Base-by-base conservation (phyloP, 805 yeast genomes). In the Suhomyces pyralidae region DNA sequence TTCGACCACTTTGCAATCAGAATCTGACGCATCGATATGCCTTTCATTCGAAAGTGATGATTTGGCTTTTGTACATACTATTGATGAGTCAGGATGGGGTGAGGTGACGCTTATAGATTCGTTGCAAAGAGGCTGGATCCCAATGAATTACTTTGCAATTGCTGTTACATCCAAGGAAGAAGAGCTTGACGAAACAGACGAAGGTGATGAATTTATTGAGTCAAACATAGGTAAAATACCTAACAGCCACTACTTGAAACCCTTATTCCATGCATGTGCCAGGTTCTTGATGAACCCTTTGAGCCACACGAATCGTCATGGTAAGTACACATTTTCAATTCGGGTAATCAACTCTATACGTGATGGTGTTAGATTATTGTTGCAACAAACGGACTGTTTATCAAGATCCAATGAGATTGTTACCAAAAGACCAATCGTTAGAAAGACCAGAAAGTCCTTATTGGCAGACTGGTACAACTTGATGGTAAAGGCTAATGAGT, bases 81-180 rank as follows among this genome's bases (percentile, higher is more conserved):
- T 87, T 20, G 94, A 88, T 65, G 85, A 85, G 51, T 84, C 90
- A 19, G 96, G 94, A 0, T 88, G 96, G 96, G 93, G 92, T 54
- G 96, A 88, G 65, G 94, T 88, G 2, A 88, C 92, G 0, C 62
- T 87, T 38, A 68, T 88, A 7, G 84, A 82, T 51, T 74, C 84
- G 12, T 71, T 84, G 49, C 78, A 79, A 59, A 71, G 90, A 56
- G 96, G 96, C 15, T 88, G 96, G 96, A 89, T 88, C 15, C 96
- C 96, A 3, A 84, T 88, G 79, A 88, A 88, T 63, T 88, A 86
- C 68, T 88, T 88, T 61, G 70, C 84, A 5, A 76, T 71, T 48
- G 77, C 76, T 1, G 70, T 83, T 3, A 52, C 54, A 10, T 62
- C 61, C 10, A 63, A 59, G 3, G 55, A 59, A 5, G 61, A 61